phyloP scores from a whole-genome alignment of 1,284 basidiomycete genomes.

The Trametes polyzona region DNA sequence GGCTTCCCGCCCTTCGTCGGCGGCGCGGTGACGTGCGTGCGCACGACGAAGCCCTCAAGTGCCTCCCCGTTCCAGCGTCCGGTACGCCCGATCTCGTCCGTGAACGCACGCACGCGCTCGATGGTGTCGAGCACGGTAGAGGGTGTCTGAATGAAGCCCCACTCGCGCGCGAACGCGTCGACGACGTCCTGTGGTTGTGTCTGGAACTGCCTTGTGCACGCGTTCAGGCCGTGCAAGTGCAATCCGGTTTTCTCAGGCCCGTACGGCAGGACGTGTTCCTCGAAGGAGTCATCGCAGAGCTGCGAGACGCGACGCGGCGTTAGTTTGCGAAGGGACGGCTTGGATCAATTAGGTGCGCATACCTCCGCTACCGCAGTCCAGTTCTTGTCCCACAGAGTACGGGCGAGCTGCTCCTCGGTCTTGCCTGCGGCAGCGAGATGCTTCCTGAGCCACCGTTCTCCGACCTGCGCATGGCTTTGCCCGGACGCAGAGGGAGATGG shows the following conservation, averaged over 20 bases:
- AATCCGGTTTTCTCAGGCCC: constrained; percentile 85
- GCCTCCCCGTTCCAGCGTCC: constrained; percentile 86
- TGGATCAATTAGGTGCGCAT: background rate
- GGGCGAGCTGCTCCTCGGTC: constrained; percentile 78
- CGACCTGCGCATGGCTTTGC: constrained; percentile 76
- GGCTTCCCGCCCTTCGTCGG: constrained; percentile 37
- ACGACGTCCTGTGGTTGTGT: constrained; percentile 77
- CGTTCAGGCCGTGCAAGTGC: constrained; percentile 93
- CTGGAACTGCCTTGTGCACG: constrained; percentile 69
- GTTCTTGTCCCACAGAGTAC: constrained; percentile 78
- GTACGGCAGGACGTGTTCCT: constrained; percentile 95
- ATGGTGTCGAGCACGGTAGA: constrained; percentile 67
- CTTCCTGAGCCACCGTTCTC: constrained; percentile 81
- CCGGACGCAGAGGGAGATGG: constrained; percentile 36
- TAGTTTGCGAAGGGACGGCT: background rate
- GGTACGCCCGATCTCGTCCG: constrained; percentile 65
- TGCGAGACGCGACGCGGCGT: constrained; percentile 41
- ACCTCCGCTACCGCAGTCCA: constrained; percentile 84
- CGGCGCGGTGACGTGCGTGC: constrained; percentile 64
- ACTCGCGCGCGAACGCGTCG: constrained; percentile 82
- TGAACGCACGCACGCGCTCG: constrained; percentile 74
- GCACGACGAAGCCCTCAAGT: constrained; percentile 97
- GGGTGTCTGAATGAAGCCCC: constrained; percentile 89
- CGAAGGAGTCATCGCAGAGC: constrained; percentile 98
- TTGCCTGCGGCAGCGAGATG: constrained; percentile 72